These are phyloP conservation scores for Metschnikowia kunwiensis DNA, from an alignment of 805 yeast species.

Conservation along the genomic window DNA sequence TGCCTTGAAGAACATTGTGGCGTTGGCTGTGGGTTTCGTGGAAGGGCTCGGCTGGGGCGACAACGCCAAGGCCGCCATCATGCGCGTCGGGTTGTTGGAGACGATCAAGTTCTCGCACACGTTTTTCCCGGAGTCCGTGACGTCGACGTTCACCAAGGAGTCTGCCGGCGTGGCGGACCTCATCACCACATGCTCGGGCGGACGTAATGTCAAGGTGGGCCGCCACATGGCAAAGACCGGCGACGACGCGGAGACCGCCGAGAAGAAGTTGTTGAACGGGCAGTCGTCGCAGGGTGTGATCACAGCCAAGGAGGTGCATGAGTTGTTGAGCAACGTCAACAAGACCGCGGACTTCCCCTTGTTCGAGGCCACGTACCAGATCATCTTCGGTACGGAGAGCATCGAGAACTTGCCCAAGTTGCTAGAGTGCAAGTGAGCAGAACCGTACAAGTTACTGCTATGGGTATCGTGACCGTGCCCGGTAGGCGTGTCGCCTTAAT, in stretches of 20 bases:
- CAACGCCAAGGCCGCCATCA: slow-evolving; percentile 95
- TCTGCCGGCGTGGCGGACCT: slow-evolving; percentile 98
- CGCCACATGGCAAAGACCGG: slow-evolving; percentile 78
- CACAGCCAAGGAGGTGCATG: slow-evolving; percentile 89
- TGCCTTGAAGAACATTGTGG: slow-evolving; percentile 94
- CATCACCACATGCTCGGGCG: slow-evolving; percentile 96
- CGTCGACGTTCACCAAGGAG: slow-evolving; percentile 86
- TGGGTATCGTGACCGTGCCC: too few species aligned
- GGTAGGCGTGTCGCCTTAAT: too few species aligned
- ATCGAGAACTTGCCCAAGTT: slow-evolving; percentile 73
- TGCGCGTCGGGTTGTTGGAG: slow-evolving; percentile 93
- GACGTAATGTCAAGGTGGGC: slow-evolving; percentile 93
- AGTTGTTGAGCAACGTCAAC: slow-evolving; percentile 57
- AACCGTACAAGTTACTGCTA: too few species aligned
- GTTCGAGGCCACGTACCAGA: slow-evolving; percentile 74
- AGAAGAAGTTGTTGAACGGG: slow-evolving; percentile 83
- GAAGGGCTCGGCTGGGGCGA: slow-evolving; percentile 99
- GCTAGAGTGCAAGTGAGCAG: slow-evolving; percentile 41
- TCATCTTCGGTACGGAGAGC: slow-evolving; percentile 70
- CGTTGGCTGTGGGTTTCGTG: slow-evolving; percentile 94
- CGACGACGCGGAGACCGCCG: slow-evolving; percentile 76
- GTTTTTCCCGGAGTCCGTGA: slow-evolving; percentile 54
- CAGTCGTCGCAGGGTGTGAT: slow-evolving; percentile 95
- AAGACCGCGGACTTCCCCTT: slow-evolving; percentile 74
- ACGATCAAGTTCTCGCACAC: slow-evolving; percentile 73